Conservation (phyloP, 2,329 filamentous ascomycete genomes). For the Didymella arachidicola region DNA sequence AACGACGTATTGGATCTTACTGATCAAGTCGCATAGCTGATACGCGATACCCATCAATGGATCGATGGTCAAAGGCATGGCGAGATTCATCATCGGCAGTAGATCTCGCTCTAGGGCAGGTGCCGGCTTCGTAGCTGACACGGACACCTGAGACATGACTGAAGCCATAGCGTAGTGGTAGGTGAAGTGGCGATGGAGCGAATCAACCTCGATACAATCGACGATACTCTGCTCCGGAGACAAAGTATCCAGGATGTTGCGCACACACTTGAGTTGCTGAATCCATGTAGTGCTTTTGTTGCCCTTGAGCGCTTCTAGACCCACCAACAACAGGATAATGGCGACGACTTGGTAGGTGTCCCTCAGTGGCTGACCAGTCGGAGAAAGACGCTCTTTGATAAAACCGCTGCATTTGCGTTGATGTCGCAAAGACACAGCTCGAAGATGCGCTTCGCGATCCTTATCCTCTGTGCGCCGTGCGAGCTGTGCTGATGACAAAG, state of each 20-base stretch:
- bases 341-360: constrained; percentile 47
- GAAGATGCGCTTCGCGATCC: constrained; percentile 41
- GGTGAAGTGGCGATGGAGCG: constrained; percentile 47
- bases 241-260: constrained; percentile 40
- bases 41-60: constrained; percentile 49
- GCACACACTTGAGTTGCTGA: constrained; percentile 45
- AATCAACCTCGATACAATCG: constrained; percentile 44
- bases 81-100: constrained; percentile 27
- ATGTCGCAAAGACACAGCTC: constrained; percentile 41
- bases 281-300: constrained; percentile 47
- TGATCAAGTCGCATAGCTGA: constrained; percentile 45
- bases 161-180: constrained; percentile 49
- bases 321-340: constrained; percentile 45
- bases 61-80: constrained; percentile 41
- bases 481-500: constrained; percentile 47
- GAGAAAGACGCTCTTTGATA: constrained; percentile 41
- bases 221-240: constrained; percentile 34
- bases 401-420: constrained; percentile 46
- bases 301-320: constrained; percentile 47
- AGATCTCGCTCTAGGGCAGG: constrained; percentile 32
- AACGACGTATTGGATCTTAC: constrained; percentile 46
- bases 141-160: constrained; percentile 43
- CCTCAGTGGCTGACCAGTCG: constrained; percentile 32
- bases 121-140: constrained; percentile 19
- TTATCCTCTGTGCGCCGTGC: constrained; percentile 38